Evolutionary conservation across 164 flowering plant species (phyloP), one percentile per base, ranked within the genome.

Genomic region (Macadamia tetraphylla): DNA sequence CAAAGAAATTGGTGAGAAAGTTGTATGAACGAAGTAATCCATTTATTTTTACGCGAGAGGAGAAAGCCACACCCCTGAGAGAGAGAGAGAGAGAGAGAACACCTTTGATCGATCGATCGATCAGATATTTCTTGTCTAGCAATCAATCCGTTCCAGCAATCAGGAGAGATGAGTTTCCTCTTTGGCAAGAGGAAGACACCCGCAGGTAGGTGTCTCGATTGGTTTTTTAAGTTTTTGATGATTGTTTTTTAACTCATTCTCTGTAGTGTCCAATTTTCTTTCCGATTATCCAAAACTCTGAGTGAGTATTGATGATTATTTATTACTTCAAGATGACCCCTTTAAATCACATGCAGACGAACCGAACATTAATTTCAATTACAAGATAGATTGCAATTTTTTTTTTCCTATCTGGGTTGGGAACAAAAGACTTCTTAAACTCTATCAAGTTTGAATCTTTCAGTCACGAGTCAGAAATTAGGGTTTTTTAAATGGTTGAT

Each of bases 131-230:
- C 2, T 17, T 14, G 1, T 53, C 6, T 53, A 4, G 18, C 6
- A 53, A 2, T 53, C 18, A 2, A 17, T 17, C 6, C 18, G 17
- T 53, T 53, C 2, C 15, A 53, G 57, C 15, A 53, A 12, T 10
- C 56, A 3, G 46, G 14, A 70, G 35, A 73, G 58, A 88, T 88
- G 91, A 88, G 89, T 83, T 88, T 86, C 74, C 73, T 80, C 29
- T 80, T 80, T 53, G 83, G 83, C 64, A 75, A 71, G 63, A 70
- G 58, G 56, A 80, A 80, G 67, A 77, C 72, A 13, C 89, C 91
- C 30, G 91, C 93, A 75, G 93, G 93, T 88, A 69, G 12, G 8
- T 61, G 11, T 65, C 49, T 2, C 29, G 42, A 58, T 56, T 57
- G 8, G 5, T 17, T 3, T 35, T 65, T 30, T 12, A 18, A 15